Percentiles rank a stretch among this genome's conserved stretches.
Conservation (phyloP, 805 yeast genomes). For the Starmerella apis region DNA sequence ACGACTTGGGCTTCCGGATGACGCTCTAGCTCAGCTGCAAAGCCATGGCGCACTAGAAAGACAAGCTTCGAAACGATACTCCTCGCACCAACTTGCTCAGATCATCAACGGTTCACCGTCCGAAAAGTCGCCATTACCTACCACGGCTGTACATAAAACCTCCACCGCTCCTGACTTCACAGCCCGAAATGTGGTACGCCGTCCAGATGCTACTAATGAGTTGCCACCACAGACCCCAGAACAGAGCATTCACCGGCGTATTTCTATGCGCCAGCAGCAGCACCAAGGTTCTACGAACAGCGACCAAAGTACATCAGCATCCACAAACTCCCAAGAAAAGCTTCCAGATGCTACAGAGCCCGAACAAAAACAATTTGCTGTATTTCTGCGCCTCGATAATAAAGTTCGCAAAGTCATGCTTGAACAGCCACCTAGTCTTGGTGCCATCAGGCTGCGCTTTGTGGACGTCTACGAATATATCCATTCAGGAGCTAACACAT, state of each 20-base stretch:
- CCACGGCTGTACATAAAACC: conserved; percentile 19
- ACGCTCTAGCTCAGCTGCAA: conserved; percentile 69
- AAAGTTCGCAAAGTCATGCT: conserved; percentile 22
- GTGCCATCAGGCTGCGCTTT: conserved; percentile 48
- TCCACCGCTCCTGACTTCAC: conserved; percentile 23
- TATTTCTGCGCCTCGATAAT: conserved; percentile 32
- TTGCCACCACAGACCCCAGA: conserved; percentile 7
- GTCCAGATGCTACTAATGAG: background rate
- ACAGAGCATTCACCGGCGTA: conserved; percentile 35
- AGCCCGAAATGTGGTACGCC: conserved; percentile 18
- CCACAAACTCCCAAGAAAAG: background rate
- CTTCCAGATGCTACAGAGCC: background rate
- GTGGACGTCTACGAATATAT: conserved; percentile 81
- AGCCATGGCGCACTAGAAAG: conserved; percentile 75
- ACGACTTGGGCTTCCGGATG: conserved; percentile 27
- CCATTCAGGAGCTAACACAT: conserved; percentile 50
- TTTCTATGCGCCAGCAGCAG: conserved; percentile 1
- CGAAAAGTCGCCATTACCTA: conserved; percentile 21
- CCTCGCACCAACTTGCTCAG: conserved; percentile 85
- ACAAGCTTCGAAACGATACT: conserved; percentile 85
- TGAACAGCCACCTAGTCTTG: conserved; percentile 21
- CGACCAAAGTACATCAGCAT: background rate
- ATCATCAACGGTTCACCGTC: conserved; percentile 30
- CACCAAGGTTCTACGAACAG: conserved; percentile 1
- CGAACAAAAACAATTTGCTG: conserved; percentile 12